Evolutionary conservation across 345 rosid genomes (phyloP), one percentile per base, ranked within the genome.

Genomic region (Bretschneidera sinensis): DNA sequence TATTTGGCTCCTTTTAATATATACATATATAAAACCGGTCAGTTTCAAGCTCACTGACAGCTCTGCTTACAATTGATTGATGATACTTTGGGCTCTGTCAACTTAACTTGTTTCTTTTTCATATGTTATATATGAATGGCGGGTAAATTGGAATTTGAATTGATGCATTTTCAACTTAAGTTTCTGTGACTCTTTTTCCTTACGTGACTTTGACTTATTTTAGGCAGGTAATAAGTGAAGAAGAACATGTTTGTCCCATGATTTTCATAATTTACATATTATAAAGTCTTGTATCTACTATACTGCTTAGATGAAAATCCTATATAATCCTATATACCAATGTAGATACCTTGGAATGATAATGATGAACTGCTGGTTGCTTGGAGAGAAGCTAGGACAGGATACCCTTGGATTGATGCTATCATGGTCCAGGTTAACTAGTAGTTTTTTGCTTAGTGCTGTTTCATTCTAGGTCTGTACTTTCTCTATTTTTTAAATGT

Each of bases 321-420:
- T n/a, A n/a, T n/a, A n/a, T n/a, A 55, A 39, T 9, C 45, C 10
- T 7, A 5, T 39, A 4, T 28, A 8, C 45, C 45, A 39, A 23
- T 48, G 52, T 74, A 92, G 98, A 92, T 92, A 68, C 98, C 98
- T 25, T 92, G 98, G 98, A 81, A 67, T 19, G 81, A 80, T 52
- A 86, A 89, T 54, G 81, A 80, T 54, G 81, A 76, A 53, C 74
- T 89, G 62, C 76, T 92, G 51, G 73, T 74, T 48, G 89, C 98
- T 74, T 92, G 98, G 98, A 87, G 94, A 63, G 97, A 85, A 19
- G 91, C 89, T 61, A 84, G 84, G 72, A 89, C 97, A 39, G 97
- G 96, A 59, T 89, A 81, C 61, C 98, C 98, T 65, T 92, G 98
- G 98, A 92, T 92, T 69, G 97, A 92, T 87, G 98, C 98, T 59